phyloP scores from a whole-genome alignment of 2,329 filamentous ascomycete species.

The Penicillium nordicum region DNA sequence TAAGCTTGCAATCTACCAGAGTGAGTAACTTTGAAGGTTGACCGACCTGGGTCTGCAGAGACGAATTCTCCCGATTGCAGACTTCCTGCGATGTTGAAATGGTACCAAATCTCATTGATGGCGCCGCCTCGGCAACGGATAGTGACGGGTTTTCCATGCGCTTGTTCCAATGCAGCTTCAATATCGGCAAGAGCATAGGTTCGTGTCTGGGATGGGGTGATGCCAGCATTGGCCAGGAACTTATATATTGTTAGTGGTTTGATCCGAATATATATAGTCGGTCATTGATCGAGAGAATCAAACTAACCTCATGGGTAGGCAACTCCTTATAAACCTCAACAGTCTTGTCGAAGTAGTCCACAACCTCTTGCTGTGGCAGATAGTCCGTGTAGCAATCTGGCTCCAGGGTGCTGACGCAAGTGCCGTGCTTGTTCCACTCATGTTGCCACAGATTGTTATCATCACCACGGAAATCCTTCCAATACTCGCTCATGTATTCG shows the following conservation, averaged over 20 bases:
- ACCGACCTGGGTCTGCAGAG: slow-evolving; percentile 35
- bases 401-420: slow-evolving; percentile 68
- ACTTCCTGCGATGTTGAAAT: slow-evolving; percentile 58
- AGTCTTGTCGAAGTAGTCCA: slow-evolving; percentile 65
- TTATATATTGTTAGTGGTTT: slow-evolving; percentile 22
- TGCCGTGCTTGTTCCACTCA: slow-evolving; percentile 73
- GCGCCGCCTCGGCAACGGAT: slow-evolving; percentile 53
- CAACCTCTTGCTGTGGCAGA: slow-evolving; percentile 59
- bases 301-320: slow-evolving; percentile 58
- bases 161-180: slow-evolving; percentile 54
- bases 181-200: slow-evolving; percentile 61
- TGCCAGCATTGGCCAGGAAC: slow-evolving; percentile 60
- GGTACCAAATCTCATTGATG: slow-evolving; percentile 59
- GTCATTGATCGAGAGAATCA: neutral
- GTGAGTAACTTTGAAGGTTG: neutral
- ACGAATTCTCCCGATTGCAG: slow-evolving; percentile 37
- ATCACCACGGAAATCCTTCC: slow-evolving; percentile 65
- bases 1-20: neutral
- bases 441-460: slow-evolving; percentile 68
- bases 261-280: neutral
- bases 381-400: slow-evolving; percentile 65
- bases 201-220: slow-evolving; percentile 49
- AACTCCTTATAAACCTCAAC: slow-evolving; percentile 65
- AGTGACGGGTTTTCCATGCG: slow-evolving; percentile 55
- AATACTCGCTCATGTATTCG: slow-evolving; percentile 66